These are phyloP conservation scores for Pythium graminicola DNA, from an alignment of 352 stramenopile genomes.

Conservation along the genomic window DNA sequence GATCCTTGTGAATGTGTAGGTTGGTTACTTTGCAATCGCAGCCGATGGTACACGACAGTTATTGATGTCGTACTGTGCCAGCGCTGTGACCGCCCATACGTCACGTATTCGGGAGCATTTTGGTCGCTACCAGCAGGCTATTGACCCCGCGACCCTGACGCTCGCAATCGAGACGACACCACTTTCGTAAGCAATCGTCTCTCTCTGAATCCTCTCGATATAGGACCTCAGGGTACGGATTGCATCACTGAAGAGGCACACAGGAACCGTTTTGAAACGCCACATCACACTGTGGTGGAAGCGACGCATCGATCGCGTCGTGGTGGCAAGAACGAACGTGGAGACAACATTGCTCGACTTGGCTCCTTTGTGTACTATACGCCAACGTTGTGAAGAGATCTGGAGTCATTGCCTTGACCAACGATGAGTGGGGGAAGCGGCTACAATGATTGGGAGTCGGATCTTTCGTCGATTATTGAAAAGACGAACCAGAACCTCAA, in stretches of 20 bases:
- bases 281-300: no score
- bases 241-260: no score
- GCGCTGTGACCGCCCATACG: slow-evolving; percentile 15
- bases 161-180: slow-evolving; percentile 4
- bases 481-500: slow-evolving; percentile 87
- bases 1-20: no score
- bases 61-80: slow-evolving; percentile 55
- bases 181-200: slow-evolving; percentile 1
- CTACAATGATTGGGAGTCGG: slow-evolving; percentile 73
- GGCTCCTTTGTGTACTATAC: no score
- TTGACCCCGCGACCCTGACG: slow-evolving; percentile 10
- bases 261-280: slow-evolving; percentile 20
- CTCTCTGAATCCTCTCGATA: no score
- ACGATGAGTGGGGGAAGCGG: slow-evolving; percentile 40
- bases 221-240: no score
- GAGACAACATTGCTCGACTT: no score
- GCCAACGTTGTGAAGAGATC: no score
- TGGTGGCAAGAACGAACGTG: no score
- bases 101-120: slow-evolving; percentile 33
- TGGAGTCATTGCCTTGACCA: no score
- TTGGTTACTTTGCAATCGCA: slow-evolving; percentile 46
- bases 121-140: slow-evolving; percentile 29
- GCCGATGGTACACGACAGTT: slow-evolving; percentile 21
- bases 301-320: background rate
- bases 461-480: slow-evolving; percentile 82